Conservation (phyloP, 192 early-diverging fungal genomes). For the Chytriomyces sp. region DNA sequence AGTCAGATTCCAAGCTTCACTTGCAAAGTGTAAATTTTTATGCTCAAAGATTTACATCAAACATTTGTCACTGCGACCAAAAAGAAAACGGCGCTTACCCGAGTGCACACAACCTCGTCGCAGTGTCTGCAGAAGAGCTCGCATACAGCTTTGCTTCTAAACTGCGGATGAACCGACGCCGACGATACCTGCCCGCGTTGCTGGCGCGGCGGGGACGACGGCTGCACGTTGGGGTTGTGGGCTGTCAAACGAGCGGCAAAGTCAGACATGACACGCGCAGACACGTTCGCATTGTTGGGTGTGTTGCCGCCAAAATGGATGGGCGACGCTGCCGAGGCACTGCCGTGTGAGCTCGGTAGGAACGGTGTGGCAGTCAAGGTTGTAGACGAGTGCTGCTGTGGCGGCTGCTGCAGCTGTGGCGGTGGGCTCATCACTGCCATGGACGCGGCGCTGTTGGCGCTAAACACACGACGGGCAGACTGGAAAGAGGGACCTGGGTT, state of each 20-base stretch:
- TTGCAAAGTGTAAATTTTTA: conserved; percentile 16
- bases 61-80: conserved; percentile 3
- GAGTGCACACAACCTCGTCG: conserved; percentile 59
- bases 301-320: background rate
- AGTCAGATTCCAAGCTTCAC: too few species aligned
- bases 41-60: background rate
- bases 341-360: background rate
- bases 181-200: conserved; percentile 2
- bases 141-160: conserved; percentile 75
- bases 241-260: background rate
- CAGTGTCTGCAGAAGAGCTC: conserved; percentile 72
- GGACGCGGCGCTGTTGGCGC: conserved; percentile 11
- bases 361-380: background rate
- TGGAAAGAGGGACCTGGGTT: background rate
- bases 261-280: too few species aligned
- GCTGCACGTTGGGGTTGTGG: conserved; percentile 33
- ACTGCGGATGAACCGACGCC: conserved; percentile 60
- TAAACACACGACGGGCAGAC: conserved; percentile 17
- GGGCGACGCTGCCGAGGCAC: background rate
- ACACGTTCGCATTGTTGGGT: background rate
- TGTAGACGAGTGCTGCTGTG: conserved; percentile 1
- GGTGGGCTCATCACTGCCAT: background rate
- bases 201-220: conserved; percentile 20
- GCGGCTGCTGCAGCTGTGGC: background rate
- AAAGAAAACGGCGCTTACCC: conserved; percentile 41